Conservation (phyloP, 2,329 filamentous ascomycete species). For the Aspergillaceae sp. region DNA sequence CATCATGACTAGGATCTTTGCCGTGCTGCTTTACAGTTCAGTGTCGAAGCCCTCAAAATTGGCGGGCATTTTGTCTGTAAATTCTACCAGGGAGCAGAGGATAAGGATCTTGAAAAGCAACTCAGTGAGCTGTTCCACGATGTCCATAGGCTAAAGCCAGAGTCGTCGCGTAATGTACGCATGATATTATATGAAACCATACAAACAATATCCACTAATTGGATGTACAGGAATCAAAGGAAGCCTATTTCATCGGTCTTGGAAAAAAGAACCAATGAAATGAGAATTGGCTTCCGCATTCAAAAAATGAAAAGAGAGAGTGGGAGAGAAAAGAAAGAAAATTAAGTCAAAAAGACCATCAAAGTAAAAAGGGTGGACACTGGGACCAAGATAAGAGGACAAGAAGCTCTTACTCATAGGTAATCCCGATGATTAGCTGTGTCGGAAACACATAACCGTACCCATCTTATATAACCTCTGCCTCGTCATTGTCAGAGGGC, state of each 20-base stretch:
- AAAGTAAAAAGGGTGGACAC: too few relatives aligned
- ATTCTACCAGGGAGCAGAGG: constrained; percentile 87
- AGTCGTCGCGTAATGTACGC: constrained; percentile 70
- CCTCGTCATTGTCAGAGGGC: constrained; percentile 30
- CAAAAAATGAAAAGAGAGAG: too few relatives aligned
- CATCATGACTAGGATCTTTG: constrained; percentile 67
- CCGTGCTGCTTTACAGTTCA: constrained; percentile 72
- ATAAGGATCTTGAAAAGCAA: constrained; percentile 66
- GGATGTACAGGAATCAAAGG: constrained; percentile 61
- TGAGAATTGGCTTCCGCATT: too few relatives aligned
- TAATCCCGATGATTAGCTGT: neutral
- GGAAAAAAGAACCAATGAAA: constrained; percentile 50
- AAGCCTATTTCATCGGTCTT: constrained; percentile 77
- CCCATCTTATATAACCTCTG: constrained; percentile 16
- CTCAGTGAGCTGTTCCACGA: constrained; percentile 69
- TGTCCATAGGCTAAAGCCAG: constrained; percentile 82
- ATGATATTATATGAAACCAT: neutral
- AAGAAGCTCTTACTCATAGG: too few relatives aligned
- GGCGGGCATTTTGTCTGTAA: constrained; percentile 95
- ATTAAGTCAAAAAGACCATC: neutral
- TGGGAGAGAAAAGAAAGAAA: too few relatives aligned
- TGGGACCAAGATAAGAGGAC: too few relatives aligned
- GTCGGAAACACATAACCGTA: neutral
- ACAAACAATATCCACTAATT: constrained; percentile 8
- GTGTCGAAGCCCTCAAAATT: constrained; percentile 68